Evolutionary conservation across 1,284 basidiomycete genomes (phyloP), one percentile per base, ranked within the genome.

Genomic region (Irpex rosettiformis): DNA sequence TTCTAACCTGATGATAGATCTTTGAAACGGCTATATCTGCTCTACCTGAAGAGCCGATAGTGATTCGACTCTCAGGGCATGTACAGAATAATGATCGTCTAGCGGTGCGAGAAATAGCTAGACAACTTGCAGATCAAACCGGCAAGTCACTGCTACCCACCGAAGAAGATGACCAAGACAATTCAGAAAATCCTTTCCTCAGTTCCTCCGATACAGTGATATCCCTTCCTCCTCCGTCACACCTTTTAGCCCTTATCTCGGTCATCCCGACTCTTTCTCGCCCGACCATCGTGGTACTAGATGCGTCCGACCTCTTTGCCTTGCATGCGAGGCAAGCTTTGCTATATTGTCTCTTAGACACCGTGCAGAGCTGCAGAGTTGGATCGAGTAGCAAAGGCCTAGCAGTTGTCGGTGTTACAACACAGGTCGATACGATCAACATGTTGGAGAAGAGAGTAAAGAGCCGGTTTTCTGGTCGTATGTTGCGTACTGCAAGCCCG

Each of bases 391-490:
- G 71, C 64, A 83, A 81, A 58, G 94, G 94, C 0, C 73, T 97
- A 18, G 89, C 89, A 0, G 86, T 97, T 24, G 77, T 97, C 45
- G 94, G 95, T 8, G 72, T 94, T 2, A 94, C 93, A 0, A 84
- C 84, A 29, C 85, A 94, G 16, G 80, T 94, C 13, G 94, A 97
- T 67, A 89, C 92, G n/a, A 82, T 96, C 60, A 90, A 92, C 58
- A 74, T 93, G 7, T 78, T 98, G 4, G 95, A 98, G 72, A 98
- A 98, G 71, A 82, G 95, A 52, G 95, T 98, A 54, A 96, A 97
- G 73, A 96, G 93, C 64, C 85, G 95, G 4, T 98, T 97, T 74
- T 96, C 94, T 3, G 93, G 94, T 37, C 81, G 95, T 53, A 91
- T 94, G 66, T 80, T 95, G 63, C 83, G 92, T 55, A 87, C 92